Percentiles rank a stretch among this genome's conserved stretches.
These are phyloP conservation scores for Cystobasidiaceae sp. DNA, from an alignment of 1,284 basidiomycete species.

Conservation along the genomic window DNA sequence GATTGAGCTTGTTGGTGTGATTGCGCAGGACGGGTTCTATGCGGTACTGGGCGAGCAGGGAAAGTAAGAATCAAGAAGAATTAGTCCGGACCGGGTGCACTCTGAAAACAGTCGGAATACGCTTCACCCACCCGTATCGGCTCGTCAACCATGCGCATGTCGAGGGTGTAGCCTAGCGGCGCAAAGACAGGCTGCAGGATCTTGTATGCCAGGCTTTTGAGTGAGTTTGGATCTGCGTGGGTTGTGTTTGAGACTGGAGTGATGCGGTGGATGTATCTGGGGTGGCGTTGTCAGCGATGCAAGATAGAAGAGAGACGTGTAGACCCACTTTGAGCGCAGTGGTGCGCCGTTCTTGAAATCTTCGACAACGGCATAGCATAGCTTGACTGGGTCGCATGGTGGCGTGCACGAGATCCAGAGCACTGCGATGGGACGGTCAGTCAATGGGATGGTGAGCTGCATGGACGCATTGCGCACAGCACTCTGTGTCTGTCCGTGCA, in stretches of 20 bases:
- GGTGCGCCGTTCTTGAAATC: constrained; percentile 60
- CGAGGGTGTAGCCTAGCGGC: constrained; percentile 11
- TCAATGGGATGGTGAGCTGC: background rate
- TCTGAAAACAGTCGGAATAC: background rate
- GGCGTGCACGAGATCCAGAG: constrained; percentile 70
- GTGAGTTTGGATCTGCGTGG: constrained; percentile 19
- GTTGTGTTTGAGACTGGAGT: constrained; percentile 25
- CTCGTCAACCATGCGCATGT: constrained; percentile 2
- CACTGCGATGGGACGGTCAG: constrained; percentile 54
- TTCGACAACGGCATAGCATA: constrained; percentile 61
- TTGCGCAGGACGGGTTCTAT: constrained; percentile 22
- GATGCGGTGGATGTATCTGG: constrained; percentile 18
- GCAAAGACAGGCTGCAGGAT: constrained; percentile 19
- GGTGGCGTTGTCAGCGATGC: too few relatives aligned
- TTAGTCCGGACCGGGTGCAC: background rate
- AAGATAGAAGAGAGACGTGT: background rate
- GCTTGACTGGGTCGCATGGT: constrained; percentile 67
- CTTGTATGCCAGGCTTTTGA: constrained; percentile 19
- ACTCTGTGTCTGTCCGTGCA: constrained; percentile 63
- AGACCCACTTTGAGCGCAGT: constrained; percentile 58
- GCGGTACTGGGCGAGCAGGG: constrained; percentile 25
- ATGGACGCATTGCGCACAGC: constrained; percentile 53
- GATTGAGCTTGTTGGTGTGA: constrained; percentile 9
- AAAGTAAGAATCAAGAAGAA: too few relatives aligned
- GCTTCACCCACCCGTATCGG: constrained; percentile 6